Evolutionary conservation across 1,284 basidiomycete species (phyloP).

Genomic region (Ceratorhiza oryzae-sativae): DNA sequence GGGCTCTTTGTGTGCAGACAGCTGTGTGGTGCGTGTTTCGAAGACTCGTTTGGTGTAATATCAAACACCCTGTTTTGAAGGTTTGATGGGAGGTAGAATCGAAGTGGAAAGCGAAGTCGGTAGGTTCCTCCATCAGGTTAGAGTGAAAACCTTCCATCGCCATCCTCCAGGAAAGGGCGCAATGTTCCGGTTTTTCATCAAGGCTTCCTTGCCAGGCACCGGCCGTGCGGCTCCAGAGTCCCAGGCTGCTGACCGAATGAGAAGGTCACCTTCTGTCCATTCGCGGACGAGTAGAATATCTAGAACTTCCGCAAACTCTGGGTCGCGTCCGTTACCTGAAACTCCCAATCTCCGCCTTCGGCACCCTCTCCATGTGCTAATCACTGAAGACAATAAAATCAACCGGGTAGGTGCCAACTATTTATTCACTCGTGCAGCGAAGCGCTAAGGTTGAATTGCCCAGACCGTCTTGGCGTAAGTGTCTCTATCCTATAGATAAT

Average conservation of each 20-base stretch:
- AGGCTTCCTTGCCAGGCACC: conserved; percentile 30
- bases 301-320: conserved; percentile 20
- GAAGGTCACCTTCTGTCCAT: conserved; percentile 6
- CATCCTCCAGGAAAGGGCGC: conserved; percentile 44
- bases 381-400: conserved; percentile 48
- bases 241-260: background rate
- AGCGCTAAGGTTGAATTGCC: background rate
- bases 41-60: background rate
- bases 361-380: conserved; percentile 43
- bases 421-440: background rate
- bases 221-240: background rate
- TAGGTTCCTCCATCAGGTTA: background rate
- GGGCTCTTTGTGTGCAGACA: conserved; percentile 48
- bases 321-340: conserved; percentile 24
- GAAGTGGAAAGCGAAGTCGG: conserved; percentile 45
- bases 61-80: background rate
- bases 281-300: conserved; percentile 29
- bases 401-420: conserved; percentile 45
- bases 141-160: background rate
- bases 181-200: conserved; percentile 48
- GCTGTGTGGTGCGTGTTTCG: conserved; percentile 42
- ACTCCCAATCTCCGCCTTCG: conserved; percentile 10
- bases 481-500: background rate
- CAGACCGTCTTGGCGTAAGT: conserved; percentile 38
- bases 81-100: conserved; percentile 48